Evolutionary conservation across 139 green algal species (phyloP).

Genomic region (Medakamo hakoo): DNA sequence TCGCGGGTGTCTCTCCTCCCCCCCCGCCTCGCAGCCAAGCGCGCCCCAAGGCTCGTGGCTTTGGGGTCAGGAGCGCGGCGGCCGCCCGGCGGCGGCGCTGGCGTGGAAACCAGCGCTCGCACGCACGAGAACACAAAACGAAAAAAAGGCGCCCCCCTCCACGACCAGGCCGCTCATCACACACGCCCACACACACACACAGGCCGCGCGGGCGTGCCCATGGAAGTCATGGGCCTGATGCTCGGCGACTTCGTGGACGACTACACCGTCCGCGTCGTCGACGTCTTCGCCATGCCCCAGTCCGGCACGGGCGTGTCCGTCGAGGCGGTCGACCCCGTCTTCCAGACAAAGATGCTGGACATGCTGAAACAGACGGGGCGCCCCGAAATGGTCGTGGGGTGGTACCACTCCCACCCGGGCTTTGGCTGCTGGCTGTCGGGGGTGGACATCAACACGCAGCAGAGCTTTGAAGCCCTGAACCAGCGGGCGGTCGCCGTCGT

Average conservation of each 20-base stretch:
- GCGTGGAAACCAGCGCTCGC: no score
- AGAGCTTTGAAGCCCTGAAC: slow-evolving; percentile 96
- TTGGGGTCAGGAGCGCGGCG: no score
- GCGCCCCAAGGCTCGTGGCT: no score
- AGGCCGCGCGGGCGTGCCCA: slow-evolving; percentile 90
- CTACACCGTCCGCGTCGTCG: slow-evolving; percentile 96
- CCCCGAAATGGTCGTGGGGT: slow-evolving; percentile 98
- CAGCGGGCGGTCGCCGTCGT: slow-evolving; percentile 90
- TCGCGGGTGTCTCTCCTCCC: no score
- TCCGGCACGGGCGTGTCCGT: slow-evolving; percentile 92
- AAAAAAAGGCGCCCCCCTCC: no score
- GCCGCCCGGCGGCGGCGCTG: no score
- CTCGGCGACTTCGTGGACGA: slow-evolving; percentile 99
- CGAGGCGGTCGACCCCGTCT: slow-evolving; percentile 97
- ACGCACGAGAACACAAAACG: no score
- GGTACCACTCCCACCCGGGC: slow-evolving; percentile 97
- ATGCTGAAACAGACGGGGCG: slow-evolving; percentile 98
- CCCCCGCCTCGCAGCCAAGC: no score
- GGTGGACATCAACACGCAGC: slow-evolving; percentile 99
- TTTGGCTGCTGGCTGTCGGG: slow-evolving; percentile 99
- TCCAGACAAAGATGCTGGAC: slow-evolving; percentile 99
- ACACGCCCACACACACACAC: no score
- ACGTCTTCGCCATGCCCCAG: slow-evolving; percentile 97
- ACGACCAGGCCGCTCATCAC: no score
- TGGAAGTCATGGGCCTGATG: slow-evolving; percentile 99